Evolutionary conservation across 495 filamentous ascomycete species (phyloP).

Genomic region (Hyaloscypha bicolor): DNA sequence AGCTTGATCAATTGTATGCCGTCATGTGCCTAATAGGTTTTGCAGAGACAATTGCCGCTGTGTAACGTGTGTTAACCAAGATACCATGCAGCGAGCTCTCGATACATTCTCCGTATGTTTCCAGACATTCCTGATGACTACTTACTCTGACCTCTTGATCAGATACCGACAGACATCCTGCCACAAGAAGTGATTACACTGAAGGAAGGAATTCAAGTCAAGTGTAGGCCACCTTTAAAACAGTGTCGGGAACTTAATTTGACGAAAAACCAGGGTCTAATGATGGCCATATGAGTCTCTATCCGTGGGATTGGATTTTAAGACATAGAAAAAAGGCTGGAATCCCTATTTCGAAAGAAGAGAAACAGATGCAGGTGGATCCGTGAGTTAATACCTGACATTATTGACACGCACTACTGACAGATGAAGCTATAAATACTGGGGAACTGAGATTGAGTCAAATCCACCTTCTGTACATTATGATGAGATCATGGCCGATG

Average conservation of each 20-base stretch:
- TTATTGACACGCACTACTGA: background rate
- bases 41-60: conserved; percentile 83
- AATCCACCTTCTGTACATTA: conserved; percentile 58
- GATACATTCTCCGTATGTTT: conserved; percentile 67
- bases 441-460: conserved; percentile 41
- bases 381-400: conserved; percentile 8
- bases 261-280: conserved; percentile 47
- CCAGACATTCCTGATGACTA: background rate
- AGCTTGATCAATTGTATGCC: background rate
- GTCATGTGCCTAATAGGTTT: conserved; percentile 9
- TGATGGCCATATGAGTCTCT: conserved; percentile 59
- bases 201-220: conserved; percentile 29
- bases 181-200: conserved; percentile 14
- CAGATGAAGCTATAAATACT: conserved; percentile 25
- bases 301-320: conserved; percentile 53
- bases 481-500: conserved; percentile 58
- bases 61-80: conserved; percentile 68
- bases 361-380: conserved; percentile 1
- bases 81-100: conserved; percentile 73
- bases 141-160: conserved; percentile 24
- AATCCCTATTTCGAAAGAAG: conserved; percentile 11
- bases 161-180: conserved; percentile 59
- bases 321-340: conserved; percentile 40
- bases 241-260: background rate
- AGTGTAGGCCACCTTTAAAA: conserved; percentile 21